Evolutionary conservation across 495 filamentous ascomycete species (phyloP).

Genomic region (Penicillium riverlandense): DNA sequence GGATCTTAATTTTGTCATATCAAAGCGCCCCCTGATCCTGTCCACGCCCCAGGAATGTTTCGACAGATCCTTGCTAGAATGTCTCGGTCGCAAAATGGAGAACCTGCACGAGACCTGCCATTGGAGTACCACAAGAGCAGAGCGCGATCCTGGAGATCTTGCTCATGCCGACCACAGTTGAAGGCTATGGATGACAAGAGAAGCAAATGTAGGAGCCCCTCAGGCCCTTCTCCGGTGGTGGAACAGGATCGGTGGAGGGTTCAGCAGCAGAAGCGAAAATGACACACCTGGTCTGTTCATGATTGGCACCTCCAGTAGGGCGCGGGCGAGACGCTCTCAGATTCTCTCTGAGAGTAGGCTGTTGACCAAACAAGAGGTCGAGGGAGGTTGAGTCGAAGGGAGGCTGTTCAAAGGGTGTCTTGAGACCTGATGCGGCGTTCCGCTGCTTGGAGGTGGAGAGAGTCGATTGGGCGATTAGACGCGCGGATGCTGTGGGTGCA

Average conservation of each 20-base stretch:
- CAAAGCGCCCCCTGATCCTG: conserved; percentile 8
- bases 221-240: not conserved
- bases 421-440: conserved; percentile 30
- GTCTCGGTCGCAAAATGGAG: conserved; percentile 22
- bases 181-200: too few species aligned
- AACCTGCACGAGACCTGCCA: conserved; percentile 5
- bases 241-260: not conserved
- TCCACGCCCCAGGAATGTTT: conserved; percentile 11
- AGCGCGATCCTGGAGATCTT: not conserved
- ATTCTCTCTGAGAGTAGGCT: too few species aligned
- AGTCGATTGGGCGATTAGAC: conserved; percentile 26
- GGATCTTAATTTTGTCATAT: conserved; percentile 4
- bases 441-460: conserved; percentile 33
- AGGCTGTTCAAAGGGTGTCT: conserved; percentile 19
- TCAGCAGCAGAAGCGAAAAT: conserved; percentile 4
- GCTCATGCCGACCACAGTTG: too few species aligned
- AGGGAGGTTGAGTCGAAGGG: conserved; percentile 14
- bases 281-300: conserved; percentile 42
- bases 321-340: not conserved
- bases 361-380: conserved; percentile 3
- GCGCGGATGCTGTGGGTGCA: conserved; percentile 29
- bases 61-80: conserved; percentile 12
- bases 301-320: conserved; percentile 2
- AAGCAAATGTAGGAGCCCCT: too few species aligned
- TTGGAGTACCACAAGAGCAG: not conserved